A percentile compares a stretch with the other conserved stretches of the same genome.
These are phyloP conservation scores for Apiotrichum akiyoshidainum DNA, from an alignment of 1,284 basidiomycete species.

Conservation along the genomic window DNA sequence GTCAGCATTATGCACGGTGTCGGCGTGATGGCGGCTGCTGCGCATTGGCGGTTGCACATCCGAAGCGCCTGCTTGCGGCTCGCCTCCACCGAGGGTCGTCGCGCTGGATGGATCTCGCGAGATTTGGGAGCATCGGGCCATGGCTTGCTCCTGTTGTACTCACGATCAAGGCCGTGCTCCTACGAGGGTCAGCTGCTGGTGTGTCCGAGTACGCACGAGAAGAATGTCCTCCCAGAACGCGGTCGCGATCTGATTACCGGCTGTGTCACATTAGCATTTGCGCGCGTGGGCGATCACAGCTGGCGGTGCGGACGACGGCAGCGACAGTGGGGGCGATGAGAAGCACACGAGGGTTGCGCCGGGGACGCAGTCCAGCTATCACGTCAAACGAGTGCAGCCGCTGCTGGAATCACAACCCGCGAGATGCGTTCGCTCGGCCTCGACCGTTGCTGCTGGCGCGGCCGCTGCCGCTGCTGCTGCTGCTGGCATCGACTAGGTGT, in stretches of 20 bases:
- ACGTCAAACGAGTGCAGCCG: too few species aligned
- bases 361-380: too few species aligned
- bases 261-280: constrained; percentile 14
- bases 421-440: too few species aligned
- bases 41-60: not conserved
- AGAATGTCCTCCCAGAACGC: constrained; percentile 51
- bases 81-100: not conserved
- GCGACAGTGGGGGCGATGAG: too few species aligned
- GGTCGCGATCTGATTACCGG: constrained; percentile 46
- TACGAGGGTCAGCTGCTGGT: constrained; percentile 10
- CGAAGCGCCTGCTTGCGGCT: not conserved
- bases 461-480: too few species aligned
- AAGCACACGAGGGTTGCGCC: too few species aligned
- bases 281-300: too few species aligned
- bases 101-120: not conserved
- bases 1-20: not conserved
- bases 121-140: too few species aligned
- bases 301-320: too few species aligned
- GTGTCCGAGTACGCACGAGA: constrained; percentile 25
- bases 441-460: too few species aligned
- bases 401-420: too few species aligned
- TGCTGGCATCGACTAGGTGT: not conserved
- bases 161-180: constrained; percentile 46
- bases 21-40: not conserved
- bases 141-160: constrained; percentile 11